Conservation (phyloP, 129 eudicot species). For the Glebionis coronaria region DNA sequence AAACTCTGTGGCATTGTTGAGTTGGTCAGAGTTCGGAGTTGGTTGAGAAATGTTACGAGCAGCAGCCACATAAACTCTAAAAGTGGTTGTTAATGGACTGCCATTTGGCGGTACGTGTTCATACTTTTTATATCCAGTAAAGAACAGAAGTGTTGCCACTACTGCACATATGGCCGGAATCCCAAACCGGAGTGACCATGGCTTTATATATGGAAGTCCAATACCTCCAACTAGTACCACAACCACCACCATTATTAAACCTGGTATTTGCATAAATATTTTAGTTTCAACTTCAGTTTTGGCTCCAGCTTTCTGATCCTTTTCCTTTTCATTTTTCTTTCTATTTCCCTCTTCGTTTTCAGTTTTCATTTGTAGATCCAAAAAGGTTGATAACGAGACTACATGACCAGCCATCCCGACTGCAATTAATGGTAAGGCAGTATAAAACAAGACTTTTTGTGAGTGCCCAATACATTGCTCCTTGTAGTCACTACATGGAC, state of each 20-base stretch:
- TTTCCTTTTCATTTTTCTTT: neutral
- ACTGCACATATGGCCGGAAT: conserved; percentile 54
- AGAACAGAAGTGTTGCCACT: conserved; percentile 44
- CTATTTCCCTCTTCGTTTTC: neutral
- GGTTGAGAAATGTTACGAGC: conserved; percentile 34
- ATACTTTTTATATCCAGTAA: conserved; percentile 34
- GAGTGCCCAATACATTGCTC: conserved; percentile 45
- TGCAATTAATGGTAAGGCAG: conserved; percentile 43
- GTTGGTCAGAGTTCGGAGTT: conserved; percentile 28
- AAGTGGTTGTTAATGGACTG: conserved; percentile 41
- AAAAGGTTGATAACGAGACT: conserved; percentile 26
- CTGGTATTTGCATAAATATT: conserved; percentile 23
- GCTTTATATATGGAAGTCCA: conserved; percentile 50
- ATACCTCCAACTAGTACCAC: conserved; percentile 36
- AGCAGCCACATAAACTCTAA: conserved; percentile 50
- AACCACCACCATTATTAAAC: conserved; percentile 19
- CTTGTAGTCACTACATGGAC: conserved; percentile 40
- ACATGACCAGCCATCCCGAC: conserved; percentile 55
- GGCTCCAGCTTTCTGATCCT: neutral
- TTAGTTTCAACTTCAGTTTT: conserved; percentile 9
- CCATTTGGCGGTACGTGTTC: conserved; percentile 27
- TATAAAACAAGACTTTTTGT: conserved; percentile 48
- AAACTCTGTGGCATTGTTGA: conserved; percentile 21
- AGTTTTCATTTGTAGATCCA: conserved; percentile 11
- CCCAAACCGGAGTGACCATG: conserved; percentile 67